Base-by-base conservation (phyloP, 345 rosid species). In the Populus euphratica region DNA sequence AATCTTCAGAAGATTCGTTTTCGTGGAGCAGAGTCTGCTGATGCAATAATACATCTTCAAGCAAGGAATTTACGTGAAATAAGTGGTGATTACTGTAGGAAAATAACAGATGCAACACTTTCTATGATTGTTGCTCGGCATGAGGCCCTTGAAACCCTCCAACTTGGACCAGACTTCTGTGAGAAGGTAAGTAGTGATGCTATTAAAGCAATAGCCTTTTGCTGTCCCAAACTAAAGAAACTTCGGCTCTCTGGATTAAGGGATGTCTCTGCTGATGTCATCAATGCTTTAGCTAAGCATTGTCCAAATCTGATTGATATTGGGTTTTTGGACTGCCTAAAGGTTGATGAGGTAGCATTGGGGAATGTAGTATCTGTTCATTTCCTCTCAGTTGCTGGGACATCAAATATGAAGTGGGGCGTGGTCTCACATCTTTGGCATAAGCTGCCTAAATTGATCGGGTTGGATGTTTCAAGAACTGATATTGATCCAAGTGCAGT, bases 101-200 rank as follows among this genome's bases (percentile, higher is more conserved):
- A 78, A 8, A 81, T 85, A 43, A 76, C 88, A 21, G 88, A 83
- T 73, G 82, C 84, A 78, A 70, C 79, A 8, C 71, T 85, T 59
- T 80, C 83, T 0, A 68, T 76, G 12, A 72, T 83, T 13, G 84
- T 70, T 33, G 86, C 86, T 73, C 81, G 86, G 33, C 88, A 85
- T 59, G 84, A 80, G 69, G 70, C 74, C 70, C 83, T 85, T 25
- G 86, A 83, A 80, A 78, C 79, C 62, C 78, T 85, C 74, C 77
- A 78, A 70, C 82, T 85, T 72, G 84, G 86, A 36, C 80, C 80
- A 14, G 80, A 80, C 13, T 50, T 70, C 3, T 82, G 86, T 73
- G 82, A 85, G 68, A 83, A 78, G 68, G 78, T 85, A 25, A 85
- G 81, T 20, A 83, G 86, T 43, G 86, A 85, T 73, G 88, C 81